Base-by-base conservation (phyloP, 305 asterid species). In the Euphrasia arctica region DNA sequence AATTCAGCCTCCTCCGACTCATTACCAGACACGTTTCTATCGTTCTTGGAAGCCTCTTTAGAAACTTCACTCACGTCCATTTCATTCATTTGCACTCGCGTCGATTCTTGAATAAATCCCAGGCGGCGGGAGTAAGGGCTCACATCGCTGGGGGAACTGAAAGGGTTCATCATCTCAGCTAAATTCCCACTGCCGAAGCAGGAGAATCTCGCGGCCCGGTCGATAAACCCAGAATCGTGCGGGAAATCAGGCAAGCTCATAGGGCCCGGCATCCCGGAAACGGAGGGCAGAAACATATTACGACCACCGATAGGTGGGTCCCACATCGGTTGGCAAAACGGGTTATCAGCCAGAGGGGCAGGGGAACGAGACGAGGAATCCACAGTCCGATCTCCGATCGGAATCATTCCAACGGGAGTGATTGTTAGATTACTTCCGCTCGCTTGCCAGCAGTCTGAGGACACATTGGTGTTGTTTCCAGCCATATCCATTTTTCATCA, bases 131-230 rank as follows among this genome's bases (percentile, higher is more conserved):
- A 28, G 65, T 64, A 79, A 0, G 88, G 83, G 75, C 69, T 77
- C 32, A 75, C 1, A 6, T 79, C 58, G 63, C 80, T 86, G n/a
- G n/a, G n/a, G n/a, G n/a, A n/a, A n/a, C n/a, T n/a, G 64, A 80
- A 79, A 9, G 88, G 87, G 70, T 72, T 80, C 78, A 8, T 39
- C 43, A 39, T 39, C 43, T 39, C 43, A 8, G 9, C 80, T 2
- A 87, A 81, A 77, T 78, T 83, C 66, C 84, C 97, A 64, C 94
- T 89, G 73, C 83, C 74, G 57, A 93, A 90, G 81, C 95, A 86
- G 1, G 99, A 90, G 72, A 80, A 86, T 74, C 91, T 80, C 1
- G 91, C 96, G 3, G 95, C 99, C 72, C 99, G 74, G 74, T 93
- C 95, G 4, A 90, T 93, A 64, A 85, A 93, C 42, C 78, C 95